A percentile compares a stretch with the other conserved stretches of the same genome.
Conservation (phyloP, 164 flowering plant genomes). For the Euptelea pleiosperma region DNA sequence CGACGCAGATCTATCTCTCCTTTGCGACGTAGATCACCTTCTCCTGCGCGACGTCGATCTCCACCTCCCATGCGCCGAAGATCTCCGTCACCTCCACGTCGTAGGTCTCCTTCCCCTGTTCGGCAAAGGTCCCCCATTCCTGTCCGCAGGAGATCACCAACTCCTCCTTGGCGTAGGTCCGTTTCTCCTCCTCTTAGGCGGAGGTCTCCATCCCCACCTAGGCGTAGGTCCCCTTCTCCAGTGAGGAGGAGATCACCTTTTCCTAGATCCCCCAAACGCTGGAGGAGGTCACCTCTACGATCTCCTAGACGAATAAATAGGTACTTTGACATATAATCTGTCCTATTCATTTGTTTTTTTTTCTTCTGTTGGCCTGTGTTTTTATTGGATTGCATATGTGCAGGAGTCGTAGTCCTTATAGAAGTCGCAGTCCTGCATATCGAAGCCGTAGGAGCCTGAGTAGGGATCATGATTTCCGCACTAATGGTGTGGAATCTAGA, state of each 20-base stretch:
- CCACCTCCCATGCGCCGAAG: conserved; percentile 30
- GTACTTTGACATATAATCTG: conserved; percentile 23
- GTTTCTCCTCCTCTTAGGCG: conserved; percentile 24
- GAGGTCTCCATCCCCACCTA: conserved; percentile 16
- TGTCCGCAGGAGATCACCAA: no score
- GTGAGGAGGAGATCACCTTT: conserved; percentile 32
- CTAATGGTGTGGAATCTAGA: conserved; percentile 24
- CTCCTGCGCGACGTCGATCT: conserved; percentile 29
- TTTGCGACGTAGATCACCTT: conserved; percentile 28
- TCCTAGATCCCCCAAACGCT: conserved; percentile 29
- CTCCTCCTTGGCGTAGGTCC: conserved; percentile 25
- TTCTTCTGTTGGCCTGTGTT: neutral
- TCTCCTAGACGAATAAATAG: conserved; percentile 42
- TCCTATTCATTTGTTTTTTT: neutral
- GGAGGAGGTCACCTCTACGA: conserved; percentile 40
- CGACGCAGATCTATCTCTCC: no score
- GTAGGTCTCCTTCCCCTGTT: conserved; percentile 21
- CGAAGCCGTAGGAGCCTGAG: conserved; percentile 30
- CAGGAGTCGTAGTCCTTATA: conserved; percentile 32
- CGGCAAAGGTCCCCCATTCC: conserved; percentile 26
- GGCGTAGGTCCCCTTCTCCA: conserved; percentile 29
- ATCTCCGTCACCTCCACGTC: conserved; percentile 40
- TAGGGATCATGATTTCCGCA: conserved; percentile 21
- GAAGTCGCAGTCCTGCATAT: conserved; percentile 19
- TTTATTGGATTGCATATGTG: neutral